Conservation (phyloP, 2,329 filamentous ascomycete species). For the Fusarium pilosicola region DNA sequence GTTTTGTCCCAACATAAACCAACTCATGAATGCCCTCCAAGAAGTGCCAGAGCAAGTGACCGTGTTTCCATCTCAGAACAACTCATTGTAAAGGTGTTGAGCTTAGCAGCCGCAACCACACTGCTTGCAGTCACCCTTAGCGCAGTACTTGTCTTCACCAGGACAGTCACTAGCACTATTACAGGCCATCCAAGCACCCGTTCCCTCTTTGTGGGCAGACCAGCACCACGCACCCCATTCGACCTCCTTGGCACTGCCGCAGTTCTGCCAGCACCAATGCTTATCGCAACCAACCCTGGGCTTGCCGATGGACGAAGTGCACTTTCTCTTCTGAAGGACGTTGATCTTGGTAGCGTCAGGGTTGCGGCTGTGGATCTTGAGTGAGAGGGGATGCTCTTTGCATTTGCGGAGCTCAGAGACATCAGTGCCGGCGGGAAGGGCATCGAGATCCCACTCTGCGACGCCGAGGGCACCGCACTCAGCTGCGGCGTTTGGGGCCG, state of each 20-base stretch:
- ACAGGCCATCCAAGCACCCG: not conserved
- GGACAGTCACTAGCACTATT: not conserved
- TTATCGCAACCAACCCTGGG: not conserved
- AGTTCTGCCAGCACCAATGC: constrained; percentile 3
- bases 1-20: no score
- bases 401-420: not conserved
- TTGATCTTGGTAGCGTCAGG: not conserved
- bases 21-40: not conserved
- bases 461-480: not conserved
- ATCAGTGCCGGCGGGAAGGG: not conserved
- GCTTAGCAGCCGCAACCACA: not conserved
- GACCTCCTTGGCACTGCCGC: not conserved
- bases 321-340: not conserved
- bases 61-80: not conserved
- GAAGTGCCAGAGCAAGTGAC: not conserved
- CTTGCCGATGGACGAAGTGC: not conserved
- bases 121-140: not conserved
- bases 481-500: not conserved
- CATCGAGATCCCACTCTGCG: not conserved
- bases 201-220: not conserved
- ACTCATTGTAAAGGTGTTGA: no score
- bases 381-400: not conserved
- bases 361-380: not conserved
- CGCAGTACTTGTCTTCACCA: not conserved
- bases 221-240: not conserved